Percentiles rank a stretch among this genome's conserved stretches.
Evolutionary conservation across 331 rosid species (phyloP).

Genomic region (Malus hybrid): DNA sequence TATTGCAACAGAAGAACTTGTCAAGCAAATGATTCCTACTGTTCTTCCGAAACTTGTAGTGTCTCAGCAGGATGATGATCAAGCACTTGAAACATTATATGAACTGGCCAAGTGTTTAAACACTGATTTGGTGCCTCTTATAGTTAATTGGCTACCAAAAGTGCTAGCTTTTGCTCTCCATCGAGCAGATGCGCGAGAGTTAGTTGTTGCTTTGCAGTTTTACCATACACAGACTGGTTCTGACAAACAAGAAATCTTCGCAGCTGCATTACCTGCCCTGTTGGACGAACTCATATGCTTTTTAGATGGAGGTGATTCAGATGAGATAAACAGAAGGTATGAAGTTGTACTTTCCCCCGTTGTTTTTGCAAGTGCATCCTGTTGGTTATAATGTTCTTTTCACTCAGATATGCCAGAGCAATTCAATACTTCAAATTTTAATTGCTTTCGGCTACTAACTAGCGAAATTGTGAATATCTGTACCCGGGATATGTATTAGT

Average conservation of each 20-base stretch:
- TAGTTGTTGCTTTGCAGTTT: conserved; percentile 69
- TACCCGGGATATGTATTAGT: neutral
- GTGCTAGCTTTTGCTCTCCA: conserved; percentile 92
- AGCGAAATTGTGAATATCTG: neutral
- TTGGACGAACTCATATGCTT: conserved; percentile 88
- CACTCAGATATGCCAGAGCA: neutral
- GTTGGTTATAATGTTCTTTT: neutral
- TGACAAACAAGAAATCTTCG: conserved; percentile 69
- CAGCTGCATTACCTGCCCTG: conserved; percentile 84
- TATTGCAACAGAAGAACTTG: conserved; percentile 64
- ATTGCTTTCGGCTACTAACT: neutral
- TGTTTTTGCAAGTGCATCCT: neutral
- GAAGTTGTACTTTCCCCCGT: neutral
- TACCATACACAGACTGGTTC: conserved; percentile 63
- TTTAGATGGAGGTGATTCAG: conserved; percentile 63
- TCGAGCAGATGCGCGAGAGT: conserved; percentile 53
- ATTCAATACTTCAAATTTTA: neutral
- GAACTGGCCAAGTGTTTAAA: conserved; percentile 74
- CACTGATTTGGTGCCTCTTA: conserved; percentile 55
- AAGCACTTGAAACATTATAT: conserved; percentile 55
- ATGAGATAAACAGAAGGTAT: conserved; percentile 76
- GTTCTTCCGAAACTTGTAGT: conserved; percentile 91
- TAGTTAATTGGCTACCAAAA: conserved; percentile 81
- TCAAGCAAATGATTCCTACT: conserved; percentile 75
- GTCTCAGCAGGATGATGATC: conserved; percentile 61